Base-by-base conservation (phyloP, 2,329 filamentous ascomycete species). In the Lachnellula occidentalis region DNA sequence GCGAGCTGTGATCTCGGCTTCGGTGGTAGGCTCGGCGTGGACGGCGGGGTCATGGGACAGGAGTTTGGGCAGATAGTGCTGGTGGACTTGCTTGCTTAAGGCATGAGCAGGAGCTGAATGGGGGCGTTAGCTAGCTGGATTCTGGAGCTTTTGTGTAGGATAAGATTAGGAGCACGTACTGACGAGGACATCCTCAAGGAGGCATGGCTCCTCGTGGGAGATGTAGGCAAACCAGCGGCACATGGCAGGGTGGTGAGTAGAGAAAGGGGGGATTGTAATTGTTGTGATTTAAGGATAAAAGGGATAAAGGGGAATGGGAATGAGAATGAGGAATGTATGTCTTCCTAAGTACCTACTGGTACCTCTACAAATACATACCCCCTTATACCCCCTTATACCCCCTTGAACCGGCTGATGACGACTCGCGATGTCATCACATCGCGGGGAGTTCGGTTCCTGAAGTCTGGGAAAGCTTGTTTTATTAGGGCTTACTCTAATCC, bases 181-280 rank as follows among this genome's bases (percentile, higher is more conserved):
- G 54, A 81, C 73, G 34, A 81, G 72, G 45, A 80, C 77, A 61
- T 81, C 78, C 54, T 78, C 76, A 9, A 81, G 71, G 45, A 81
- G 74, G 65, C 76, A 79, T 12, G 76, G 74, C 67, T 81, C 78
- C 0, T 68, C 71, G 1, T 72, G 70, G 1, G 76, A 78, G 53
- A 81, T 74, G 61, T 81, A 81, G 19, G 77, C 78, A 59, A 81
- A 80, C 78, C 78, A 81, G 34, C 78, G 77, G 67, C 73, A 74
- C 73, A 74, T 77, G 21, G 48, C 64, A 58, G 5, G 9, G 45
- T 34, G 14, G 36, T 15, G 14, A 9, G 36, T 39, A 39, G 4
- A 39, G 36, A 17, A 17, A 39, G 2, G 2, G n/a, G 15, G 14
- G 3, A 39, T 15, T 6, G n/a, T 5, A 39, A 15, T 15, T 7